These are phyloP conservation scores for Aspergillus sp. DNA, from an alignment of 2,329 filamentous ascomycete genomes.

Conservation along the genomic window DNA sequence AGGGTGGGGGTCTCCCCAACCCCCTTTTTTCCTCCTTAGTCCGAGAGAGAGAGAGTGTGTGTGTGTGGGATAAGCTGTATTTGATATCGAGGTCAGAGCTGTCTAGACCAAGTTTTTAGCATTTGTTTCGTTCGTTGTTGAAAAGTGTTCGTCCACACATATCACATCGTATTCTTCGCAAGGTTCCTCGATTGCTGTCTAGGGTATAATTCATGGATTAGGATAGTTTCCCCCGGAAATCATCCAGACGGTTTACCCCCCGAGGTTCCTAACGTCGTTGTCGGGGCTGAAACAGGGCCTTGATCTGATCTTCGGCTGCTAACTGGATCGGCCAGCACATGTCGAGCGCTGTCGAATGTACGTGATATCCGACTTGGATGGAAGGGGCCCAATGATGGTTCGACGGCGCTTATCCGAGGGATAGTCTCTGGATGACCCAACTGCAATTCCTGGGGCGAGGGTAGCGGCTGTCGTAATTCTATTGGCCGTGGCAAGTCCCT, in stretches of 20 bases:
- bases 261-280: slow-evolving; percentile 13
- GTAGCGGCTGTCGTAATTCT: slow-evolving; percentile 21
- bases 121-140: too few species aligned
- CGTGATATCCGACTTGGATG: slow-evolving; percentile 18
- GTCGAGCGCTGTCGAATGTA: slow-evolving; percentile 17
- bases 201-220: too few species aligned
- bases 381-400: slow-evolving; percentile 16
- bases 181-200: background rate
- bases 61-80: too few species aligned
- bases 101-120: too few species aligned
- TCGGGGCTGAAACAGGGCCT: slow-evolving; percentile 11
- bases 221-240: background rate
- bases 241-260: slow-evolving; percentile 14
- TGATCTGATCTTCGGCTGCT: slow-evolving; percentile 14
- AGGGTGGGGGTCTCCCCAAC: too few species aligned
- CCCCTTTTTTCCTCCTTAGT: too few species aligned
- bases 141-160: too few species aligned
- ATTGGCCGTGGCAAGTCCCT: slow-evolving; percentile 22
- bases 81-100: too few species aligned
- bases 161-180: background rate
- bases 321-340: slow-evolving; percentile 14
- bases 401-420: slow-evolving; percentile 16
- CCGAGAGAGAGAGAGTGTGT: too few species aligned
- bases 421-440: slow-evolving; percentile 21
- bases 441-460: slow-evolving; percentile 23